Evolutionary conservation across 1,284 basidiomycete genomes (phyloP), one percentile per base, ranked within the genome.

Genomic region (Ustilago lituana): DNA sequence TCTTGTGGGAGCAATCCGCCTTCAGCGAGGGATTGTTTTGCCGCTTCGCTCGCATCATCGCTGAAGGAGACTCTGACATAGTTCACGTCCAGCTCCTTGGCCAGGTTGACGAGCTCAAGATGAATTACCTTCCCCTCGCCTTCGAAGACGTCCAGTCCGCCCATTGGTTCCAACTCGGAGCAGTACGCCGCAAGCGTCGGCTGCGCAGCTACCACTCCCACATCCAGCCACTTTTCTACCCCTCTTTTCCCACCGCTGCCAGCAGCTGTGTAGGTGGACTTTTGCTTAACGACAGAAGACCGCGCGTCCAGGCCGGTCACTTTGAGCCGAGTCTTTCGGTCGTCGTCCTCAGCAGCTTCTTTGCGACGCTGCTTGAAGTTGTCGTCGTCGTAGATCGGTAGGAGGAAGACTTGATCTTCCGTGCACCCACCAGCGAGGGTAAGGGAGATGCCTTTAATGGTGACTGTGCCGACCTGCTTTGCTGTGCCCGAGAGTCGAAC

Each of bases 71-170:
- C 84, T 27, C 89, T 88, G 58, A 97, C 77, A 77, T 93, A 94
- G 82, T 97, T 90, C 46, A 98, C 87, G 0, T 91, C 88, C 24
- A 94, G 83, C 0, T 85, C 67, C 3, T 36, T 15, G 0, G 93
- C 94, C 4, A 44, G 23, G 77, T 98, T 98, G 81, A 94, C 91
- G 11, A 98, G 84, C 0, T 90, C 92, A 47, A 98, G 86, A 4
- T 89, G 89, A 47, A 98, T 89, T 0, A 84, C 87, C 1, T 90
- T 90, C 91, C 84, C 88, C 85, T 98, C 95, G 38, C 95, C 95
- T 51, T 95, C 88, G 78, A 93, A 95, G 49, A 98, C 84, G 90
- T 95, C 94, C 24, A 97, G 85, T 1, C 93, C 92, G 2, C 92
- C 92, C 76, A 95, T 91, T 0, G 52, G 56, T 0, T 89, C 92